A percentile compares a stretch with the other conserved stretches of the same genome.
Evolutionary conservation across 257 asterid genomes (phyloP).

Genomic region (Solanum bulbocastanum): DNA sequence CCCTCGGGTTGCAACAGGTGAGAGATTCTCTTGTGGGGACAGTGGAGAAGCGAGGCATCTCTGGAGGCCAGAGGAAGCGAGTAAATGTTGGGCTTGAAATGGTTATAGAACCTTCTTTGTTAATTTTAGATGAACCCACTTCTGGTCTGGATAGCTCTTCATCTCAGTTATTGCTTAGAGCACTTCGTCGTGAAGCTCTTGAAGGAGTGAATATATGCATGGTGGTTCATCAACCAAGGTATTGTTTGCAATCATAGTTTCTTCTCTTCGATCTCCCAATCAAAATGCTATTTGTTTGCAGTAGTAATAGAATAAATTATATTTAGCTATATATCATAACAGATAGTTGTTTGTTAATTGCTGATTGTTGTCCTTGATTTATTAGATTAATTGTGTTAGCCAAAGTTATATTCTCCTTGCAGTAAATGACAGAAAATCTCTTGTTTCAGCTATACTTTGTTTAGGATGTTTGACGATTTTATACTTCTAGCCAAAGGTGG

Average conservation of each 20-base stretch:
- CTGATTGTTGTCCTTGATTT: not conserved
- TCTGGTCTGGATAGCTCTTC: conserved; percentile 95
- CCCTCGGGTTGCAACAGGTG: conserved; percentile 73
- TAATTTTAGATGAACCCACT: conserved; percentile 88
- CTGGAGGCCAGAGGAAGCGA: conserved; percentile 95
- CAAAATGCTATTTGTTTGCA: not conserved
- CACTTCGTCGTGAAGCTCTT: conserved; percentile 91
- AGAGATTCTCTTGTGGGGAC: conserved; percentile 82
- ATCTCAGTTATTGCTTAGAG: conserved; percentile 84
- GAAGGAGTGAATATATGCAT: conserved; percentile 93
- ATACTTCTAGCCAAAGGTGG: conserved; percentile 95
- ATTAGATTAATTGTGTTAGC: not conserved
- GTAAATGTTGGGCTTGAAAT: conserved; percentile 95
- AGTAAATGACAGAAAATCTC: not conserved
- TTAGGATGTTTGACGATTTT: conserved; percentile 86
- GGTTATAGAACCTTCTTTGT: conserved; percentile 93
- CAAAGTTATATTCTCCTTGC: not conserved
- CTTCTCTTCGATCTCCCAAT: not conserved
- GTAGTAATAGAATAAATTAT: not conserved
- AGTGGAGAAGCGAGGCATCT: conserved; percentile 83
- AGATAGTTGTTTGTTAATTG: not conserved
- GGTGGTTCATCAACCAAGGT: conserved; percentile 99
- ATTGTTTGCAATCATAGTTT: not conserved
- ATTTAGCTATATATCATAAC: not conserved
- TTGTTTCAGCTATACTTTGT: conserved; percentile 70